Percentiles rank a stretch among this genome's conserved stretches.
Evolutionary conservation across 441 rosid genomes (phyloP).

Genomic region (Syzygium syzygioides): DNA sequence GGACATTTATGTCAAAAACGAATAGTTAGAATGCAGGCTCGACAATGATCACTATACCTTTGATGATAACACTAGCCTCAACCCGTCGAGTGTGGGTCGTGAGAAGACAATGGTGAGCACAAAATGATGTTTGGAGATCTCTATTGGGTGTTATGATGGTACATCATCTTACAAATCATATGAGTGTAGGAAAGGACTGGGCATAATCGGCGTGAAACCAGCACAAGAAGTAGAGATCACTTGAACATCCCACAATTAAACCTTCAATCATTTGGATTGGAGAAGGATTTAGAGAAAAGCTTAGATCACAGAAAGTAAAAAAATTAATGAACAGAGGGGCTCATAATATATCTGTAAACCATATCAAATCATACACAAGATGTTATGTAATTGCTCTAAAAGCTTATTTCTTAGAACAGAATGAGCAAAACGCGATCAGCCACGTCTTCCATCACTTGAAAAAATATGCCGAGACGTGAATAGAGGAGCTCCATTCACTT

Average conservation of each 20-base stretch:
- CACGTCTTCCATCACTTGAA: not conserved
- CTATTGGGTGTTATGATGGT: not conserved
- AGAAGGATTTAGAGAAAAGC: not conserved
- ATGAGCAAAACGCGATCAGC: not conserved
- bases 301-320: not conserved
- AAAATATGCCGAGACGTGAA: not conserved
- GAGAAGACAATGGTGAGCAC: not conserved
- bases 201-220: not conserved
- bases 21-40: not conserved
- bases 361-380: not conserved
- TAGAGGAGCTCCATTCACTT: not conserved
- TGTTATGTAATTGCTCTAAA: not conserved
- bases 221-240: not conserved
- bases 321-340: not conserved
- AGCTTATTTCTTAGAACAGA: not conserved
- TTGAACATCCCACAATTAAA: not conserved
- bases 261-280: not conserved
- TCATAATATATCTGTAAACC: not conserved
- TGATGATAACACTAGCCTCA: not conserved
- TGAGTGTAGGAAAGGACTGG: not conserved
- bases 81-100: no score
- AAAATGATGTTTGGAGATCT: not conserved
- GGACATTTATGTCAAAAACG: not conserved
- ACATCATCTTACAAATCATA: not conserved
- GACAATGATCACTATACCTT: not conserved